Base-by-base conservation (phyloP, 306 rosid genomes). In the Pachyrhizus erosus region DNA sequence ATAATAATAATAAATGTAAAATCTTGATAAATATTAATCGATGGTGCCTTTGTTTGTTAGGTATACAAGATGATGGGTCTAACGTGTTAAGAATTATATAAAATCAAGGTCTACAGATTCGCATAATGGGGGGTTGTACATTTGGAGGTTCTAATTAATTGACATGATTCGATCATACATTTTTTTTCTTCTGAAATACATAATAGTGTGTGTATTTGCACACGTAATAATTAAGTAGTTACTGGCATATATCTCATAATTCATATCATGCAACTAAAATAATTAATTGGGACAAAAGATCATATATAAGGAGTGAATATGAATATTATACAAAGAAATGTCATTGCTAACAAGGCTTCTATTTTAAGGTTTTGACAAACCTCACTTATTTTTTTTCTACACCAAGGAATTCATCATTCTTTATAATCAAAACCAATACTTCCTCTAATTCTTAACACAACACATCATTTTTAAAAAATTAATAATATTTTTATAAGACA, bases 371-470 rank as follows among this genome's bases (percentile, higher is more conserved):
- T 82, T 45, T 62, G 77, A 69, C 82, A 78, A 70, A 51, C 64
- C 14, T 61, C 51, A 79, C 46, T 77, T 61, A 54, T 58, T 48
- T 54, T 6, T 9, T 40, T 27, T 37, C 72, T 68, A 21, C 40
- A 12, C 15, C 55, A 39, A 78, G 34, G 29, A 78, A 79, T 75
- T 83, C 61, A 70, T 79, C 69, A 62, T 83, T 86, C 85, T 82
- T 79, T 34, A 52, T 54, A 68, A 75, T 80, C 66, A 61, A 83
- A 83, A 42, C 46, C 71, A 3, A 45, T 45, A 45, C 14, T n/a
- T n/a, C n/a, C n/a, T n/a, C n/a, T n/a, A n/a, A n/a, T n/a, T n/a
- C n/a, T n/a, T n/a, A n/a, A n/a, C n/a, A n/a, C n/a, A n/a, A n/a
- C n/a, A n/a, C n/a, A n/a, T n/a, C n/a, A n/a, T n/a, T n/a, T n/a